Evolutionary conservation across 2,329 filamentous ascomycete species (phyloP).

Genomic region (Aspergillus sojae): DNA sequence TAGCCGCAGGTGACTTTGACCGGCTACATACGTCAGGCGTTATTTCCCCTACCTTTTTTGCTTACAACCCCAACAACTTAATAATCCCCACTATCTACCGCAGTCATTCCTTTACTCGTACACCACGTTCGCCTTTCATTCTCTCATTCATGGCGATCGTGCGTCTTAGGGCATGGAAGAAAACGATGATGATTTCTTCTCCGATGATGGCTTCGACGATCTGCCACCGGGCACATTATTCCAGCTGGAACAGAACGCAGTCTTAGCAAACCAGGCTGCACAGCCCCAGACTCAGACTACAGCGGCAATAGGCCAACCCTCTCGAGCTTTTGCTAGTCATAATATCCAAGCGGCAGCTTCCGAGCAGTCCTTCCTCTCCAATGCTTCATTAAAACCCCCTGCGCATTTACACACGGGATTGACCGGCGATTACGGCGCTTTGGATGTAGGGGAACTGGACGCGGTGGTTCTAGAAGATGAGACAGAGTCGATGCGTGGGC

Average conservation of each 20-base stretch:
- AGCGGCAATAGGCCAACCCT: not conserved
- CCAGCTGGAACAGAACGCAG: conserved; percentile 50
- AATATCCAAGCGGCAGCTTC: conserved; percentile 1
- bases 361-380: conserved; percentile 11
- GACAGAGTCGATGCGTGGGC: conserved; percentile 6
- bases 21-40: conserved; percentile 14
- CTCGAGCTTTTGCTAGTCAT: conserved; percentile 3
- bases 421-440: conserved; percentile 44
- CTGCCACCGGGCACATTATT: conserved; percentile 46
- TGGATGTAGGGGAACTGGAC: conserved; percentile 48
- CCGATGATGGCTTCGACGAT: conserved; percentile 50
- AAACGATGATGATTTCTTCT: conserved; percentile 52
- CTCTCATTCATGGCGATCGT: conserved; percentile 33
- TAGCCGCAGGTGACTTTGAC: conserved; percentile 16
- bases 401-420: conserved; percentile 37
- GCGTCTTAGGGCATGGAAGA: conserved; percentile 47
- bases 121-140: not conserved
- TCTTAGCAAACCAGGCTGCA: conserved; percentile 44
- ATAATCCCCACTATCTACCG: not conserved
- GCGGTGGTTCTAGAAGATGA: conserved; percentile 47
- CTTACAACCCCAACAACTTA: not conserved
- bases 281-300: conserved; percentile 14
- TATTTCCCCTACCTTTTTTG: not conserved
- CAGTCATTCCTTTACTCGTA: conserved; percentile 1
- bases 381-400: conserved; percentile 29